A percentile compares a stretch with the other conserved stretches of the same genome.
phyloP scores from a whole-genome alignment of 2,329 filamentous ascomycete species.

The Calonectria pauciramosa region DNA sequence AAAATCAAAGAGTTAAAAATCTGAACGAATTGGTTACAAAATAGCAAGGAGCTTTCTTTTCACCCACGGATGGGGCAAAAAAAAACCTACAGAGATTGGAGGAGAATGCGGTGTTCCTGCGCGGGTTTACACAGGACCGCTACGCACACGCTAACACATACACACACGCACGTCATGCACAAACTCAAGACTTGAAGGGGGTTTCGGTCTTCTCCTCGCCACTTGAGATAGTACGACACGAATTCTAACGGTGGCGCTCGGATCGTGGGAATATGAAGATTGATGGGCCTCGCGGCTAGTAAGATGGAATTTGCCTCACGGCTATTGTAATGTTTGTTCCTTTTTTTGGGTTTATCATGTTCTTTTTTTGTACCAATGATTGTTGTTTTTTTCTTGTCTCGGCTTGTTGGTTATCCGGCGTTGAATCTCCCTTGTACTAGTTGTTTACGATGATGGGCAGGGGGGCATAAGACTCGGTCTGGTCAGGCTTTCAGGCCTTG shows the following conservation, averaged over 20 bases:
- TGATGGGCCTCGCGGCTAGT: conserved; percentile 47
- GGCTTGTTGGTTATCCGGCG: conserved; percentile 38
- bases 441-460: conserved; percentile 13
- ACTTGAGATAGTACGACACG: conserved; percentile 32
- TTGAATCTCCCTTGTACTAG: conserved; percentile 33
- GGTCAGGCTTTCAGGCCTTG: conserved; percentile 16
- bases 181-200: conserved; percentile 22
- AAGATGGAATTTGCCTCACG: conserved; percentile 49
- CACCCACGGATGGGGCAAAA: conserved; percentile 27
- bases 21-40: conserved; percentile 34
- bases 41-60: conserved; percentile 12
- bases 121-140: conserved; percentile 49
- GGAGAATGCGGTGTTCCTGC: conserved; percentile 37
- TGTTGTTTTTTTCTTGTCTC: conserved; percentile 20
- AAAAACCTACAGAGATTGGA: conserved; percentile 22
- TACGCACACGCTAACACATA: conserved; percentile 21
- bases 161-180: conserved; percentile 21
- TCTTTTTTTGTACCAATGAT: conserved; percentile 10
- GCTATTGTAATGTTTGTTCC: conserved; percentile 41
- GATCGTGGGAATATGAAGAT: conserved; percentile 45
- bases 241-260: conserved; percentile 34
- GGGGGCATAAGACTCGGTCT: conserved; percentile 11
- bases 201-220: conserved; percentile 27
- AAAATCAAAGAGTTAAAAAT: conserved; percentile 1
- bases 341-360: conserved; percentile 27